A percentile compares a stretch with the other conserved stretches of the same genome.
These are phyloP conservation scores for Raddia distichophylla DNA, from an alignment of 176 grass and related monocot genomes.

Conservation along the genomic window DNA sequence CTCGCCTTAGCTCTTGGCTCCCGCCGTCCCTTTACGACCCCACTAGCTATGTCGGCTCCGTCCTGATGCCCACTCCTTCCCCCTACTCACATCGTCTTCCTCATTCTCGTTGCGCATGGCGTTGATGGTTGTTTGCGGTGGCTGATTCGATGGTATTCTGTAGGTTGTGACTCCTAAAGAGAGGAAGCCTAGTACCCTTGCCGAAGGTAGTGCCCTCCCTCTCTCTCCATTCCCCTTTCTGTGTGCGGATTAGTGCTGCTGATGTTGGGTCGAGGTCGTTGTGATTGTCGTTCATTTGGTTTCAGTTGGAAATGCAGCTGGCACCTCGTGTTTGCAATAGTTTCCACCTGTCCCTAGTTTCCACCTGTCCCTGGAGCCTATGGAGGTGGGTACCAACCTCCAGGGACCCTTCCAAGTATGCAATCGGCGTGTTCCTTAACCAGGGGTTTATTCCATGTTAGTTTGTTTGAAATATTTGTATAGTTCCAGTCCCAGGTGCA, in stretches of 20 bases:
- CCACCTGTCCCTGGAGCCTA: slow-evolving; percentile 49
- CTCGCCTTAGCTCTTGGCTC: too few species aligned
- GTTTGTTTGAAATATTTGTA: slow-evolving; percentile 7
- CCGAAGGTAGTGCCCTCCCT: slow-evolving; percentile 46
- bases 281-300: slow-evolving; percentile 5
- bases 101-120: not conserved
- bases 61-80: slow-evolving; percentile 54
- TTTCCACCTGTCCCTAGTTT: slow-evolving; percentile 70
- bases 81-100: not conserved
- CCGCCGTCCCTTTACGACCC: not conserved
- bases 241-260: not conserved
- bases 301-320: slow-evolving; percentile 53
- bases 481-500: not conserved
- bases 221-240: too few species aligned
- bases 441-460: not conserved
- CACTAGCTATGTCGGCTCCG: slow-evolving; percentile 87
- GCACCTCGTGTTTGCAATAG: slow-evolving; percentile 62
- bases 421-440: not conserved
- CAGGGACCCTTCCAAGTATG: slow-evolving; percentile 54
- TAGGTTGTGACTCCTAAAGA: slow-evolving; percentile 72
- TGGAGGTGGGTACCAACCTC: slow-evolving; percentile 64
- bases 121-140: slow-evolving; percentile 17
- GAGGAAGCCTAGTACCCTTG: slow-evolving; percentile 35
- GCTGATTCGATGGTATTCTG: slow-evolving; percentile 35
- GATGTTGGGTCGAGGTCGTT: not conserved